Percentiles rank a stretch among this genome's conserved stretches.
Conservation (phyloP, 2,329 filamentous ascomycete species). For the Coniochaeta hoffmannii region DNA sequence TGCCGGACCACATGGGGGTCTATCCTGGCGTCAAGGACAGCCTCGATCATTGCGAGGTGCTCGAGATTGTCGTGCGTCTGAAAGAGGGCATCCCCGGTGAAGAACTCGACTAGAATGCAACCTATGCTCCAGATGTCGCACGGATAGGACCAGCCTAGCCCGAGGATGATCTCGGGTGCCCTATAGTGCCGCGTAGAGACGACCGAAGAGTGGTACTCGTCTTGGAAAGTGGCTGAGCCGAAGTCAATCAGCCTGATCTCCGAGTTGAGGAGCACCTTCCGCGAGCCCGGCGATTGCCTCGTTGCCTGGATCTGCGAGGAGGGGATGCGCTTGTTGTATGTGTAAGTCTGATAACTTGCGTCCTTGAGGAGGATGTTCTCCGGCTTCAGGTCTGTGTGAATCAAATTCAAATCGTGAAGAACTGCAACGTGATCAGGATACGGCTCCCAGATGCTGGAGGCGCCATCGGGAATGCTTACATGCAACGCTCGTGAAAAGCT, state of each 20-base stretch:
- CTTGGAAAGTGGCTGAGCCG: constrained; percentile 64
- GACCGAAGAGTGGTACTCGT: constrained; percentile 66
- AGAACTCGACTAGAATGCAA: constrained; percentile 66
- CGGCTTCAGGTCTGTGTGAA: constrained; percentile 76
- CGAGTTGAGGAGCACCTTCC: constrained; percentile 58
- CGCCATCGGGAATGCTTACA: constrained; percentile 55
- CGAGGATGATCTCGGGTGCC: constrained; percentile 63
- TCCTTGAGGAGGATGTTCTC: constrained; percentile 64
- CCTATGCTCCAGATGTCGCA: constrained; percentile 71
- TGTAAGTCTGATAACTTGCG: constrained; percentile 60
- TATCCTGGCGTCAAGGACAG: constrained; percentile 52
- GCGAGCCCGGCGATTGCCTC: constrained; percentile 52
- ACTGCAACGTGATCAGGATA: constrained; percentile 36
- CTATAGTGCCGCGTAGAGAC: constrained; percentile 65
- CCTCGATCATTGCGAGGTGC: constrained; percentile 68
- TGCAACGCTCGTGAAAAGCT: constrained; percentile 95
- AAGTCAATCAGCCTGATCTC: constrained; percentile 67
- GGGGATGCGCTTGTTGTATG: constrained; percentile 62
- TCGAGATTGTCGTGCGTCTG: constrained; percentile 68
- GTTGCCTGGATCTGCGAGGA: constrained; percentile 56
- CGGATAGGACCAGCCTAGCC: constrained; percentile 63
- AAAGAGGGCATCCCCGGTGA: constrained; percentile 63
- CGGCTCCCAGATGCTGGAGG: not conserved
- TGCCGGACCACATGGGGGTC: constrained; percentile 50
- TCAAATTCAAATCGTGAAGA: constrained; percentile 94